A percentile compares a stretch with the other conserved stretches of the same genome.
Conservation (phyloP, 2,329 filamentous ascomycete genomes). For the Verticillium longisporum region DNA sequence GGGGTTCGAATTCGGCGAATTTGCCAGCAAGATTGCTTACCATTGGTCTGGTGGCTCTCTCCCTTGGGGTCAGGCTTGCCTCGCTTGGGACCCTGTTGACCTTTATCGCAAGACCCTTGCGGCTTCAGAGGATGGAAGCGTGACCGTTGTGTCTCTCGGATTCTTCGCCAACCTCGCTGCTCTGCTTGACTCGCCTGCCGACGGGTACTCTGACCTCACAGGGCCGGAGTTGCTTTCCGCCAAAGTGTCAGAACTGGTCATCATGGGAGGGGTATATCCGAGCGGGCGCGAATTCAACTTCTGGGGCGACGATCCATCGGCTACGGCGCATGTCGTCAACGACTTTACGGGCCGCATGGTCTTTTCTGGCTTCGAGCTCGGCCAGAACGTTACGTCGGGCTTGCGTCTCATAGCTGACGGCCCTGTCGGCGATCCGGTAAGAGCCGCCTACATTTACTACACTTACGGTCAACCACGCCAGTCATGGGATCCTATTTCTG, state of each 20-base stretch:
- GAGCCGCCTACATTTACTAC: slow-evolving; percentile 32
- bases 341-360: slow-evolving; percentile 32
- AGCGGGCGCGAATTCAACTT: slow-evolving; percentile 43
- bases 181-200: slow-evolving; percentile 35
- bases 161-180: slow-evolving; percentile 40
- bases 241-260: slow-evolving; percentile 41
- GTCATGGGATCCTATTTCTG: slow-evolving; percentile 35
- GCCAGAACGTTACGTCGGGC: slow-evolving; percentile 32
- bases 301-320: slow-evolving; percentile 27
- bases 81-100: slow-evolving; percentile 32
- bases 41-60: slow-evolving; percentile 30
- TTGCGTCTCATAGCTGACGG: slow-evolving; percentile 22
- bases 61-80: slow-evolving; percentile 23
- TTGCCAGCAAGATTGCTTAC: slow-evolving; percentile 36
- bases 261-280: slow-evolving; percentile 46
- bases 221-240: slow-evolving; percentile 31
- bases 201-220: slow-evolving; percentile 27
- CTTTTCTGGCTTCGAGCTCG: slow-evolving; percentile 37
- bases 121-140: slow-evolving; percentile 27
- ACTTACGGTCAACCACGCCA: slow-evolving; percentile 22
- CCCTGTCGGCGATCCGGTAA: slow-evolving; percentile 24
- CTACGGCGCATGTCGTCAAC: slow-evolving; percentile 36
- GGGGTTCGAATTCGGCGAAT: slow-evolving; percentile 32
- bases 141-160: slow-evolving; percentile 38
- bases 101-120: slow-evolving; percentile 37